phyloP scores from a whole-genome alignment of 2,329 filamentous ascomycete species.

The Exophiala oligosperma region DNA sequence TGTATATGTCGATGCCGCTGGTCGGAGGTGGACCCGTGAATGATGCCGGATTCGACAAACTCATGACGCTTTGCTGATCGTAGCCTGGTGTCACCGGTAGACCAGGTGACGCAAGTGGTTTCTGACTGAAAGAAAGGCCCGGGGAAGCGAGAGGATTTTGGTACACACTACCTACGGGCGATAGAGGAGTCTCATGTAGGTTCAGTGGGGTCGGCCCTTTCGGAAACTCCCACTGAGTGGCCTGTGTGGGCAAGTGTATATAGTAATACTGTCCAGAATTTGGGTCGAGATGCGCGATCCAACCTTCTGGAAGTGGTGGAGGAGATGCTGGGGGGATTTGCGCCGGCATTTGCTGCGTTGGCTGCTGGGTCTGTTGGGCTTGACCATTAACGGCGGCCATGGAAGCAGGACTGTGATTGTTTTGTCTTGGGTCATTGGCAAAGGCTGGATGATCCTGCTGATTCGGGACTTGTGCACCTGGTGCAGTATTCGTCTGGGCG shows the following conservation, averaged over 20 bases:
- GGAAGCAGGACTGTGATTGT: conserved; percentile 32
- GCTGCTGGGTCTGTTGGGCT: conserved; percentile 17
- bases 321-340: conserved; percentile 72
- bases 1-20: conserved; percentile 91
- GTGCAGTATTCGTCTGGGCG: conserved; percentile 20
- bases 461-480: conserved; percentile 36
- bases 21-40: conserved; percentile 86
- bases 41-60: conserved; percentile 74
- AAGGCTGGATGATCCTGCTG: conserved; percentile 77
- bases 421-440: conserved; percentile 72
- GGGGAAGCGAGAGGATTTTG: conserved; percentile 71
- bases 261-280: conserved; percentile 99
- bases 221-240: conserved; percentile 98
- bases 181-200: conserved; percentile 77
- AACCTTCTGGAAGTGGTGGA: conserved; percentile 91
- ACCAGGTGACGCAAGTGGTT: conserved; percentile 75
- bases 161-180: conserved; percentile 75
- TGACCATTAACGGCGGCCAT: conserved; percentile 29
- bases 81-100: conserved; percentile 81
- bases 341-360: conserved; percentile 32
- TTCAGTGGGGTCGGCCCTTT: conserved; percentile 90
- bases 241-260: conserved; percentile 91
- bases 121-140: conserved; percentile 59
- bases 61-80: conserved; percentile 76
- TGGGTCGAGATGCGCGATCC: conserved; percentile 95